A percentile compares a stretch with the other conserved stretches of the same genome.
Evolutionary conservation across 768 basidiomycete genomes (phyloP).

Genomic region (Amanita rimosa): DNA sequence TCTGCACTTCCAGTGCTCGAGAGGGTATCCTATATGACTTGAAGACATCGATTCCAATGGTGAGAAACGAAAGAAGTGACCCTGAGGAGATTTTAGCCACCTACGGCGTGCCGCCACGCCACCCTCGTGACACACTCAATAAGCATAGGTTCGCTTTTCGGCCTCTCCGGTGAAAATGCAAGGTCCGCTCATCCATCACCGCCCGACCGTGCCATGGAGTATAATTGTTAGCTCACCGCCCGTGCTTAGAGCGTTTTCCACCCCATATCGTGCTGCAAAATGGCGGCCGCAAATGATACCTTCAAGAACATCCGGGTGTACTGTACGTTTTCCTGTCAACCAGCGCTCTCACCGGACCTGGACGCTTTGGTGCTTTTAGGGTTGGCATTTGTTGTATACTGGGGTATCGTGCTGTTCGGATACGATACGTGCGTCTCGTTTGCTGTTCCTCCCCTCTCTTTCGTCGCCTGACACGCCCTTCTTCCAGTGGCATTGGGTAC

Average conservation of each 20-base stretch:
- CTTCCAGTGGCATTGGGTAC: background rate
- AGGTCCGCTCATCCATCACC: too few species aligned
- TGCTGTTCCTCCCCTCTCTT: conserved; percentile 11
- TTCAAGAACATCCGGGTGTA: conserved; percentile 52
- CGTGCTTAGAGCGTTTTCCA: background rate
- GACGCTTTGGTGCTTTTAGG: conserved; percentile 23
- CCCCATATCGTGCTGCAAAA: background rate
- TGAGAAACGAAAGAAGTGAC: too few species aligned
- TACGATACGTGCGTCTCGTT: conserved; percentile 54
- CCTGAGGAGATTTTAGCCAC: too few species aligned
- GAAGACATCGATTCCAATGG: too few species aligned
- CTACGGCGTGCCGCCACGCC: too few species aligned
- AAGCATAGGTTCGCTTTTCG: too few species aligned
- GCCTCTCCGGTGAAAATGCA: too few species aligned
- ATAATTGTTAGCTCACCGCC: too few species aligned
- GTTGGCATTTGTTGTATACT: conserved; percentile 64
- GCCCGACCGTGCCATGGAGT: too few species aligned
- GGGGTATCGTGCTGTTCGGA: conserved; percentile 77
- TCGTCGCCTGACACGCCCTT: background rate
- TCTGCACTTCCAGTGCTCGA: too few species aligned
- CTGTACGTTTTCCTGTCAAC: conserved; percentile 26
- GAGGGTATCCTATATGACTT: too few species aligned
- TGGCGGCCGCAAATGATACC: background rate
- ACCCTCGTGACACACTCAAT: too few species aligned
- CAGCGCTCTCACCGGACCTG: background rate